A percentile compares a stretch with the other conserved stretches of the same genome.
Conservation (phyloP, 139 green algal species). For the Zygnema cylindricum region DNA sequence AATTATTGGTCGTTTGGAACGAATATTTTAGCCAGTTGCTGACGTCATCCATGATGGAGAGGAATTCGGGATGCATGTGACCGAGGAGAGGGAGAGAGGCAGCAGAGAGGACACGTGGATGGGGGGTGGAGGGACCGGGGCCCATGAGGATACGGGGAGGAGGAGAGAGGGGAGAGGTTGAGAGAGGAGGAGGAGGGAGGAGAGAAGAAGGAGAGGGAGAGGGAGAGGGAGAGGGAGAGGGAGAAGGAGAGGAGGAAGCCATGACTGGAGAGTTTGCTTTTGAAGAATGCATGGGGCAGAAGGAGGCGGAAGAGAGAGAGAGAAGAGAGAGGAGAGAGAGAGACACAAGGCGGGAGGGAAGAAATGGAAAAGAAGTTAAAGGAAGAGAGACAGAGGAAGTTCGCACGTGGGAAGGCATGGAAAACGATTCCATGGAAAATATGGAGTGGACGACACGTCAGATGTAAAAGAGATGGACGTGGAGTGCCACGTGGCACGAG, state of each 20-base stretch:
- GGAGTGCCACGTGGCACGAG: too few relatives aligned
- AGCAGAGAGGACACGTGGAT: slow-evolving; percentile 51
- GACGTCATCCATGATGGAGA: slow-evolving; percentile 90
- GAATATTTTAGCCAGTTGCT: slow-evolving; percentile 84
- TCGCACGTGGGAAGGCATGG: neutral
- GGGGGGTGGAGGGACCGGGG: slow-evolving; percentile 53
- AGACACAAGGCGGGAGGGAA: neutral
- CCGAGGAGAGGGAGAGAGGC: slow-evolving; percentile 40
- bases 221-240: neutral
- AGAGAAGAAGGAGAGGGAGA: neutral
- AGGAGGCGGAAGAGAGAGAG: neutral
- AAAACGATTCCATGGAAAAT: too few relatives aligned
- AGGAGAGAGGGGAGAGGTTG: neutral
- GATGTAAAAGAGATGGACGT: too few relatives aligned
- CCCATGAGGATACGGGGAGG: neutral
- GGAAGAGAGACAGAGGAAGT: neutral
- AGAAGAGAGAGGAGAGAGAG: neutral
- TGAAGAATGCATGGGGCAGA: neutral
- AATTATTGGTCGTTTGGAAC: slow-evolving; percentile 84
- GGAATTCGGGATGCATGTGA: slow-evolving; percentile 85
- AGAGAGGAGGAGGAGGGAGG: neutral
- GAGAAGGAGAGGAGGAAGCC: neutral
- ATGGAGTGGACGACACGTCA: too few relatives aligned
- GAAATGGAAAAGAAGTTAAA: neutral
- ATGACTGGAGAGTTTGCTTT: neutral